Evolutionary conservation across 192 early-diverging fungal species (phyloP).

Genomic region (Entomortierella parvispora): DNA sequence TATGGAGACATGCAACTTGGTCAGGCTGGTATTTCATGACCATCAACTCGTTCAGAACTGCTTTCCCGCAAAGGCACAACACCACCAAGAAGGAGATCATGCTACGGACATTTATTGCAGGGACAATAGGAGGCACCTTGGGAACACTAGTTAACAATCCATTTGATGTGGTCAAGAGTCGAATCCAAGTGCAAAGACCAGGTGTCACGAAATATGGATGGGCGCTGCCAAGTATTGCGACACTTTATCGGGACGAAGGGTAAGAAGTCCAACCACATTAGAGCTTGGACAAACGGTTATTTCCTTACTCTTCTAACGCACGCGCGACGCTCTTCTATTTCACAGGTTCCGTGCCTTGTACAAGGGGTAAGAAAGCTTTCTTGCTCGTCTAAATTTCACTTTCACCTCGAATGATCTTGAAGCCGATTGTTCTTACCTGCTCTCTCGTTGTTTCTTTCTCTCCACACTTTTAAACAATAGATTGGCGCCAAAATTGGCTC

Average conservation of each 20-base stretch:
- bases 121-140: slow-evolving; percentile 87
- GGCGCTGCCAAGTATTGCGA: slow-evolving; percentile 74
- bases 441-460: neutral
- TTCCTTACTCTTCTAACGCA: no score
- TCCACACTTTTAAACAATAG: neutral
- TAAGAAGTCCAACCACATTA: slow-evolving; percentile 45
- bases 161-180: slow-evolving; percentile 95
- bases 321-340: no score
- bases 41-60: slow-evolving; percentile 70
- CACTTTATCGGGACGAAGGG: slow-evolving; percentile 88
- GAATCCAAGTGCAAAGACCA: slow-evolving; percentile 79
- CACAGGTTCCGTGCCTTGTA: slow-evolving; percentile 75
- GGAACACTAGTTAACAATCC: slow-evolving; percentile 91
- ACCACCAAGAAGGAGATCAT: slow-evolving; percentile 74
- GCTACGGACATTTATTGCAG: slow-evolving; percentile 85
- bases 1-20: slow-evolving; percentile 93
- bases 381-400: neutral
- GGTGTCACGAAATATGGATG: slow-evolving; percentile 84
- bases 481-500: slow-evolving; percentile 85
- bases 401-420: no score
- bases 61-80: slow-evolving; percentile 68
- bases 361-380: slow-evolving; percentile 74
- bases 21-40: slow-evolving; percentile 93
- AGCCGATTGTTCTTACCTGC: no score
- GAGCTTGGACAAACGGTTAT: no score